phyloP scores from a whole-genome alignment of 306 rosid genomes.

The Glycine tomentella region DNA sequence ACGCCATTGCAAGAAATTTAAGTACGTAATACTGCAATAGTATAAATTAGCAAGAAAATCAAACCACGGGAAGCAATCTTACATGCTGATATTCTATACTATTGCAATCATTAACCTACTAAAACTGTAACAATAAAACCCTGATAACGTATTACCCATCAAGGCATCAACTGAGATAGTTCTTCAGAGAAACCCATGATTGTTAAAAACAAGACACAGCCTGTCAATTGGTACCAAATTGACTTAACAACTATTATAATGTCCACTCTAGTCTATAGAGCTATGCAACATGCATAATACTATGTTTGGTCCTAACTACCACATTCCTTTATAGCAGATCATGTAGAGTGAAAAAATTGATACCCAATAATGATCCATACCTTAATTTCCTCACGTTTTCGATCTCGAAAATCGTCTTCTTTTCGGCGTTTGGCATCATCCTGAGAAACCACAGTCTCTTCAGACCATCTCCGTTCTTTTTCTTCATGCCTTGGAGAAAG shows the following conservation, averaged over 20 bases:
- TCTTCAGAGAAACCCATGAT: constrained; percentile 21
- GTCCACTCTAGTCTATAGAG: not conserved
- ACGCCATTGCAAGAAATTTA: not conserved
- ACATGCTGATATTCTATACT: no score
- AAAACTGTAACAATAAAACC: constrained; percentile 13
- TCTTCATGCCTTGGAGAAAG: constrained; percentile 99
- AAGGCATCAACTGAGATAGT: not conserved
- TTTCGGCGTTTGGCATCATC: constrained; percentile 92
- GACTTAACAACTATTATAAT: not conserved
- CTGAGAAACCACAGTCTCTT: constrained; percentile 78
- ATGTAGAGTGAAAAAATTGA: constrained; percentile 8
- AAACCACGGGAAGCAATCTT: not conserved
- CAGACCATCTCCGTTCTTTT: constrained; percentile 91
- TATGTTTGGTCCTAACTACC: not conserved
- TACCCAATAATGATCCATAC: constrained; percentile 50
- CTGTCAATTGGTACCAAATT: not conserved
- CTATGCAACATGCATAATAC: no score
- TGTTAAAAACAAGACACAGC: not conserved
- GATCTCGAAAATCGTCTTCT: constrained; percentile 94
- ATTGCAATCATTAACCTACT: not conserved
- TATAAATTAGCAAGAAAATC: constrained; percentile 18
- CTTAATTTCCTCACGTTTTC: constrained; percentile 94
- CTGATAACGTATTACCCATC: not conserved
- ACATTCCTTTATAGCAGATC: constrained; percentile 17
- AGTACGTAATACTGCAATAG: not conserved